Percentiles rank a stretch among this genome's conserved stretches.
Evolutionary conservation across 1,284 basidiomycete genomes (phyloP).

Genomic region (Ganoderma lucidum): DNA sequence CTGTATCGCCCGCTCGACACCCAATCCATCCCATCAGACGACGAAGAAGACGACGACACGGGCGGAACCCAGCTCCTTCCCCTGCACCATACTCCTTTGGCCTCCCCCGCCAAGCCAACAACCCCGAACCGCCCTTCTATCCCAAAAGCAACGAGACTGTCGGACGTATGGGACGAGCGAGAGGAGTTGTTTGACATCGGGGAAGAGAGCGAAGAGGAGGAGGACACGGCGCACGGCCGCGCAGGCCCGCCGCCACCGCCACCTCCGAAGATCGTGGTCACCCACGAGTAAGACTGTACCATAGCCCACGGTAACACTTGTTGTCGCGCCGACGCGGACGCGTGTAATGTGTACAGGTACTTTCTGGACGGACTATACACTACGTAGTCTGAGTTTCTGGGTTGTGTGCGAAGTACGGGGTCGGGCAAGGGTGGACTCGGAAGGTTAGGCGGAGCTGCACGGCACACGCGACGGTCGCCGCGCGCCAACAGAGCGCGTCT

Average conservation of each 20-base stretch:
- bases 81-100: slow-evolving; percentile 45
- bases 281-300: slow-evolving; percentile 23
- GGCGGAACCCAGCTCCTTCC: slow-evolving; percentile 67
- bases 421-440: not conserved
- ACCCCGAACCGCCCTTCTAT: slow-evolving; percentile 1
- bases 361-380: slow-evolving; percentile 9
- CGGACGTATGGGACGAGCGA: slow-evolving; percentile 79
- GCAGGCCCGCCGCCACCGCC: slow-evolving; percentile 27
- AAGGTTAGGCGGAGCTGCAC: not conserved
- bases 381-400: not conserved
- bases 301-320: slow-evolving; percentile 16
- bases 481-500: slow-evolving; percentile 28
- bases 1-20: slow-evolving; percentile 75
- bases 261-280: slow-evolving; percentile 38
- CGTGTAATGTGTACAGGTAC: slow-evolving; percentile 18
- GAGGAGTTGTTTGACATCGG: slow-evolving; percentile 82
- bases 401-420: no score
- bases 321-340: slow-evolving; percentile 1
- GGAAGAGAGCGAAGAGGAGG: slow-evolving; percentile 63
- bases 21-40: slow-evolving; percentile 56
- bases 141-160: slow-evolving; percentile 49
- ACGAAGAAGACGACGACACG: slow-evolving; percentile 55
- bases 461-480: slow-evolving; percentile 1
- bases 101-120: not conserved
- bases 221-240: slow-evolving; percentile 14